phyloP scores from a whole-genome alignment of 1,139 yeast genomes.

The Geotrichum fermentans region DNA sequence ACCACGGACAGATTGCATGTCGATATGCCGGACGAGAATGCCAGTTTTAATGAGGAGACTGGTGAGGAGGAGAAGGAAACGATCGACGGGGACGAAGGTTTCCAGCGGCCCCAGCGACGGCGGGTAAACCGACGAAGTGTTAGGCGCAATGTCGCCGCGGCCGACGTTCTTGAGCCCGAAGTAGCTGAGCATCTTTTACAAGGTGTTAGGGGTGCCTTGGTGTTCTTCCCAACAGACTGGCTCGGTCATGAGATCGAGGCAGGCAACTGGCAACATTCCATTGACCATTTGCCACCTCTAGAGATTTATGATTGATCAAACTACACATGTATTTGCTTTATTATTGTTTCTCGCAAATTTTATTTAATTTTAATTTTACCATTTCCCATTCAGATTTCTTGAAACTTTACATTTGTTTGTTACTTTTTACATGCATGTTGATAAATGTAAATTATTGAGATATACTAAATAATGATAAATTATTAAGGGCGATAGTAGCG shows the following conservation, averaged over 20 bases:
- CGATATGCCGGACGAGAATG: slow-evolving; percentile 19
- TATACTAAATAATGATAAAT: too few relatives aligned
- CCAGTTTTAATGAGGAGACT: neutral
- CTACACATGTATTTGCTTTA: neutral
- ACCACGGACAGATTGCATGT: slow-evolving; percentile 13
- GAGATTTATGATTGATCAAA: slow-evolving; percentile 72
- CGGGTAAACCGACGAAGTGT: slow-evolving; percentile 13
- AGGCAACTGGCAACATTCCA: slow-evolving; percentile 91
- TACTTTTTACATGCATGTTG: too few relatives aligned
- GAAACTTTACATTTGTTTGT: too few relatives aligned
- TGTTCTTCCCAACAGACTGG: slow-evolving; percentile 90
- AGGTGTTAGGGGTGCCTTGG: slow-evolving; percentile 84
- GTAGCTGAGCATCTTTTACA: slow-evolving; percentile 70
- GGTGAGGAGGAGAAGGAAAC: neutral
- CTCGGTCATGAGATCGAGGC: slow-evolving; percentile 71
- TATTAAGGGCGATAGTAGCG: too few relatives aligned
- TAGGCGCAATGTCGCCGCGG: slow-evolving; percentile 26
- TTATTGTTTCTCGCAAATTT: slow-evolving; percentile 1
- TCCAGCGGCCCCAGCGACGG: slow-evolving; percentile 7
- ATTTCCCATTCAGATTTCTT: neutral
- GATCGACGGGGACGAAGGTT: neutral
- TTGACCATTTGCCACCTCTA: slow-evolving; percentile 91
- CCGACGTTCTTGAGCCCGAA: slow-evolving; percentile 62
- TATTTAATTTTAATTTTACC: neutral
- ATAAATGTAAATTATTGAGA: too few relatives aligned